Evolutionary conservation across 2,329 filamentous ascomycete species (phyloP), one percentile per base, ranked within the genome.

Genomic region (Dactylellina parvicollis): DNA sequence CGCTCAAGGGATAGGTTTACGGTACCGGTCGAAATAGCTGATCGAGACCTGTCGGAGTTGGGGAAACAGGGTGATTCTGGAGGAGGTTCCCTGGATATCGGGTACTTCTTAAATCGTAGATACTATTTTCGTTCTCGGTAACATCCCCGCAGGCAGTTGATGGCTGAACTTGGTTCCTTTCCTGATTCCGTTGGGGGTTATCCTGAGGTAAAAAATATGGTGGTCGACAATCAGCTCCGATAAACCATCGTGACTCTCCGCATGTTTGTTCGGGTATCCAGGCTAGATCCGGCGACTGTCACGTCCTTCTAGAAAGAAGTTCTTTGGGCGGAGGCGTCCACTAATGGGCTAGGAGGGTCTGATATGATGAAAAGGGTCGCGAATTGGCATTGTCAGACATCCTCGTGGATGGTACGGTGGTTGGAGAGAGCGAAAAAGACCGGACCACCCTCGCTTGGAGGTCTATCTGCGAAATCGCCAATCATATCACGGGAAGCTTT

Each of bases 371-470:
- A 67, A 69, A 49, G 46, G 40, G 32, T 52, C 42, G 44, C 54
- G 38, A 47, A 54, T 40, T 22, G 44, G 20, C 3, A 26, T 61
- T 34, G 22, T n/a, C n/a, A n/a, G n/a, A n/a, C n/a, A n/a, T n/a
- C n/a, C n/a, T n/a, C n/a, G n/a, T n/a, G n/a, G n/a, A n/a, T n/a
- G n/a, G n/a, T n/a, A n/a, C n/a, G 62, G 64, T 61, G 64, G 64
- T 67, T 67, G 62, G 62, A 46, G 32, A 16, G 62, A 52, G 54
- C 38, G 24, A 40, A 47, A 52, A 61, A 38, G 46, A 49, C 54
- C 40, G 32, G 40, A 69, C 28, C 64, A 69, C 44, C n/a, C 64
- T 69, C 64, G 55, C 55, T 60, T 69, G 54, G n/a, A n/a, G n/a
- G 38, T 54, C 34, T 36, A 22, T 57, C 49, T 56, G 50, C 50